Conservation (phyloP, 176 grass and related monocot species). For the Oryza glumipatula region DNA sequence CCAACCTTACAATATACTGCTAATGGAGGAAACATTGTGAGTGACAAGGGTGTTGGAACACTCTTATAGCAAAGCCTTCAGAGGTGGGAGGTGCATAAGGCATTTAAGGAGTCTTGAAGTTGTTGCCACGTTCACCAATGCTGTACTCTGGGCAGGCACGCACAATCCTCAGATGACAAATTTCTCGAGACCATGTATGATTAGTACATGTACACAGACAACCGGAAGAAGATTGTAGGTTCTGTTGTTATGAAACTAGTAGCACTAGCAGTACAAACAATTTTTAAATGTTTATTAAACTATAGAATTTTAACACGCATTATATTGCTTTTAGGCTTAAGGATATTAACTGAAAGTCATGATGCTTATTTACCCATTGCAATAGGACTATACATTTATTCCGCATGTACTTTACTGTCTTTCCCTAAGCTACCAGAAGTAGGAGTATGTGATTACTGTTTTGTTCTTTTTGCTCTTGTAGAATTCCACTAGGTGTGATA, state of each 20-base stretch:
- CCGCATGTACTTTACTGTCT: background rate
- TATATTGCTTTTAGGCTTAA: slow-evolving; percentile 3
- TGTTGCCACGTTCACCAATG: slow-evolving; percentile 71
- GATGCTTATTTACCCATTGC: background rate
- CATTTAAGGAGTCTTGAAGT: slow-evolving; percentile 89
- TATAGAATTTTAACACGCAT: background rate
- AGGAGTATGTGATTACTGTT: background rate
- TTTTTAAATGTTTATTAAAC: background rate
- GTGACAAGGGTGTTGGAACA: slow-evolving; percentile 84
- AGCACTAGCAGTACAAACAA: background rate
- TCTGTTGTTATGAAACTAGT: slow-evolving; percentile 41
- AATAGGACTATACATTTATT: background rate
- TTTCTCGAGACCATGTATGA: slow-evolving; percentile 93
- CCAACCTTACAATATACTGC: slow-evolving; percentile 77
- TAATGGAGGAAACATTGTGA: slow-evolving; percentile 72
- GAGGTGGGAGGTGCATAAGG: slow-evolving; percentile 74
- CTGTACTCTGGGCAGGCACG: slow-evolving; percentile 87
- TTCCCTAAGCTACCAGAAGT: background rate
- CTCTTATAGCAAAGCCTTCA: slow-evolving; percentile 69
- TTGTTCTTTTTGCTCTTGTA: background rate
- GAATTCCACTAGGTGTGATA: background rate
- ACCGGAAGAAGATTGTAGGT: slow-evolving; percentile 89
- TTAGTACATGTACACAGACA: slow-evolving; percentile 92
- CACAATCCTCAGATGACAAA: slow-evolving; percentile 97
- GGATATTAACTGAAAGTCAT: background rate